Evolutionary conservation across 108 stramenopile genomes (phyloP).

Genomic region (Pseudonitzschia multiseries): DNA sequence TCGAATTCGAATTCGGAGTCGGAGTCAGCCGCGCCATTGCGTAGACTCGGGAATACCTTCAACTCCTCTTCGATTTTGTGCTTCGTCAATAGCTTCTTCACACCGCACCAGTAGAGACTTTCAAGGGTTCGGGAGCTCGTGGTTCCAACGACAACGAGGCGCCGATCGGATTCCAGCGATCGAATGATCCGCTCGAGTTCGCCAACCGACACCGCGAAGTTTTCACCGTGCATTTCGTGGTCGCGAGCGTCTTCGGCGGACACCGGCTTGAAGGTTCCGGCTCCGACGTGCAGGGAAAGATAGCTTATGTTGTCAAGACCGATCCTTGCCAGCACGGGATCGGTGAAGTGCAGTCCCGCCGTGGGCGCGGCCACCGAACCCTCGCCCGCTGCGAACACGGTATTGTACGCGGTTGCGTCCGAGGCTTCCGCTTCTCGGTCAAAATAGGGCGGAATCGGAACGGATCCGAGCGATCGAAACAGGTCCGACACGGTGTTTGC

Average conservation of each 20-base stretch:
- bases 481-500: slow-evolving; percentile 30
- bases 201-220: slow-evolving; percentile 33
- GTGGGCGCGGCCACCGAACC: slow-evolving; percentile 63
- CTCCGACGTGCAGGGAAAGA: slow-evolving; percentile 56
- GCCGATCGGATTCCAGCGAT: slow-evolving; percentile 33
- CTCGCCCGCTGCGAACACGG: slow-evolving; percentile 44
- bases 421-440: slow-evolving; percentile 30
- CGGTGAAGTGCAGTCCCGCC: slow-evolving; percentile 58
- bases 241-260: slow-evolving; percentile 35
- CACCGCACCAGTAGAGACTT: slow-evolving; percentile 54
- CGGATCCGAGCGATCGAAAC: slow-evolving; percentile 31
- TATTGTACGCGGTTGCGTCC: slow-evolving; percentile 48
- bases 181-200: slow-evolving; percentile 33
- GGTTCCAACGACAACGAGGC: slow-evolving; percentile 48
- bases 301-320: slow-evolving; percentile 21
- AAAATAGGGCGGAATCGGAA: slow-evolving; percentile 62
- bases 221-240: slow-evolving; percentile 58
- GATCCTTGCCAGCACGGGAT: slow-evolving; percentile 32
- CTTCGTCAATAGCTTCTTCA: slow-evolving; percentile 24
- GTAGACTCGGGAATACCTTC: slow-evolving; percentile 1
- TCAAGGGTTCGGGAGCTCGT: slow-evolving; percentile 52
- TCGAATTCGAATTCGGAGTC: no score
- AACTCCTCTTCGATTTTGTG: neutral
- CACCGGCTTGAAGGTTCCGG: slow-evolving; percentile 59
- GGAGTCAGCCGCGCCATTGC: neutral